These are phyloP conservation scores for Vitis riparia DNA, from an alignment of 164 flowering plant genomes.

Conservation along the genomic window DNA sequence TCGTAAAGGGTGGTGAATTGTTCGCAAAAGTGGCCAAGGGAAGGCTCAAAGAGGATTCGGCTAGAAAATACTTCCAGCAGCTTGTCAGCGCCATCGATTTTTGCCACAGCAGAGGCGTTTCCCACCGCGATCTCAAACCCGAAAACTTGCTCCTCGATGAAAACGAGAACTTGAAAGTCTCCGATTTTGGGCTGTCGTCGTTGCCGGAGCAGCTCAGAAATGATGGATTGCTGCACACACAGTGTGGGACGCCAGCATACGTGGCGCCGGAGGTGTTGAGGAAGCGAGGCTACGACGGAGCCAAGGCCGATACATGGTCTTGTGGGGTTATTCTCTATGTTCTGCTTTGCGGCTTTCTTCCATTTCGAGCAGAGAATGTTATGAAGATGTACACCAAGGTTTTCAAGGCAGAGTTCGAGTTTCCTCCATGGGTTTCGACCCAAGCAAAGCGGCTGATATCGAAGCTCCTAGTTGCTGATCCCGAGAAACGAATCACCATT, in stretches of 20 bases:
- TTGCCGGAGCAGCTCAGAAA: constrained; percentile 39
- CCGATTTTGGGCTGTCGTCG: constrained; percentile 59
- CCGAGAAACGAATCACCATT: constrained; percentile 37
- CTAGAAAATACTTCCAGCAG: constrained; percentile 56
- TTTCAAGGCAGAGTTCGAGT: constrained; percentile 48
- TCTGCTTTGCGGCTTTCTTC: constrained; percentile 46
- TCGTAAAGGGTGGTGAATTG: constrained; percentile 51
- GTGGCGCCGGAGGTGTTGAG: constrained; percentile 62
- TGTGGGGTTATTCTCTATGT: constrained; percentile 58
- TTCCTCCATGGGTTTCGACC: constrained; percentile 49
- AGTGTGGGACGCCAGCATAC: constrained; percentile 63
- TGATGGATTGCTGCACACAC: constrained; percentile 56
- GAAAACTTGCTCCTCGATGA: constrained; percentile 56
- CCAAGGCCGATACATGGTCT: constrained; percentile 59
- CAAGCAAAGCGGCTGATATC: constrained; percentile 42
- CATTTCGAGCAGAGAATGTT: constrained; percentile 47
- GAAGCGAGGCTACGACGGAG: constrained; percentile 56
- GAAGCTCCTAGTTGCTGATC: constrained; percentile 44
- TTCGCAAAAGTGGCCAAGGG: constrained; percentile 48
- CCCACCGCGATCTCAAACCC: constrained; percentile 58
- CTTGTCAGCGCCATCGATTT: constrained; percentile 48
- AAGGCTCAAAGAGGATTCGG: constrained; percentile 40
- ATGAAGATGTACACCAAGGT: constrained; percentile 52
- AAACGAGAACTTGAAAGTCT: constrained; percentile 41
- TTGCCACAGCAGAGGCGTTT: constrained; percentile 63